Percentiles rank a stretch among this genome's conserved stretches.
phyloP scores from a whole-genome alignment of 305 asterid genomes.

The Rubia occidens region DNA sequence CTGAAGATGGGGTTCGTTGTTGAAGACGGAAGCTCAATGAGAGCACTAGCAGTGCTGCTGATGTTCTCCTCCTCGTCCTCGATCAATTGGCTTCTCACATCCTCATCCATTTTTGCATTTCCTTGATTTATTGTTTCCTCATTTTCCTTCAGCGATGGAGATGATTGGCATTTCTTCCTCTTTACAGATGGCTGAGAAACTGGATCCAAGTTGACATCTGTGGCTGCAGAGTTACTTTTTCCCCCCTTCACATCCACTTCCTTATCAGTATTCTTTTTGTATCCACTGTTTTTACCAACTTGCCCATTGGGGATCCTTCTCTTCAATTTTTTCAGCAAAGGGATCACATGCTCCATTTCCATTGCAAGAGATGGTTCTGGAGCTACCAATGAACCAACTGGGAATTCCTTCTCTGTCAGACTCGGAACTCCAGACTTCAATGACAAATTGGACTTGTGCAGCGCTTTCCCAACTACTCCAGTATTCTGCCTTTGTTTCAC shows the following conservation, averaged over 20 bases:
- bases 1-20: background rate
- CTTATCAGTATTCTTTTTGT: conserved; percentile 5
- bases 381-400: conserved; percentile 8
- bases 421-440: conserved; percentile 14
- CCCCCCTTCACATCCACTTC: background rate
- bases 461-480: conserved; percentile 14
- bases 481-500: conserved; percentile 2
- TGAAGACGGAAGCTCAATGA: background rate
- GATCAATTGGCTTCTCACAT: conserved; percentile 7
- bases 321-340: conserved; percentile 16
- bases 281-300: conserved; percentile 4
- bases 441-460: conserved; percentile 17
- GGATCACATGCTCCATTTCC: conserved; percentile 19
- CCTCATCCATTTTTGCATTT: conserved; percentile 14
- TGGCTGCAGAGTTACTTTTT: conserved; percentile 7
- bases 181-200: conserved; percentile 16
- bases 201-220: conserved; percentile 16
- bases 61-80: conserved; percentile 7
- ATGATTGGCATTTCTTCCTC: conserved; percentile 6
- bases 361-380: conserved; percentile 21
- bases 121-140: conserved; percentile 14
- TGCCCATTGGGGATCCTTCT: conserved; percentile 14
- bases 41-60: background rate
- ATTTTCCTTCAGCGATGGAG: conserved; percentile 14
- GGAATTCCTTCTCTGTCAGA: conserved; percentile 9